These are phyloP conservation scores for Anacardium occidentale DNA, from an alignment of 345 rosid species.

Conservation along the genomic window DNA sequence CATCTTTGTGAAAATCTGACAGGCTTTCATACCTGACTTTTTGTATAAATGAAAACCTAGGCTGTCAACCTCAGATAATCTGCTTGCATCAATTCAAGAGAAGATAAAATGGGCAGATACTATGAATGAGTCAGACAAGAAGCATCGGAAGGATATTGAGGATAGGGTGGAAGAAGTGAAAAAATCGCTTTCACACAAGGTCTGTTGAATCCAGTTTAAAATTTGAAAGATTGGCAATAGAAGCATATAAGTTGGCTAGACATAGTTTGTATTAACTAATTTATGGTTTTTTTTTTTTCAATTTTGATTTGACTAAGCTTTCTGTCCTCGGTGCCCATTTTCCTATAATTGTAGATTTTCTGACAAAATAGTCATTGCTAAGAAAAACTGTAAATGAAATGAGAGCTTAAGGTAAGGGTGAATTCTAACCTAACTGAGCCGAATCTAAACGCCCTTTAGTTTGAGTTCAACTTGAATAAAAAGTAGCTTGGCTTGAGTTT, in stretches of 20 bases:
- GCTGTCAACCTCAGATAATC: constrained; percentile 82
- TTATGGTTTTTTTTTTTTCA: neutral
- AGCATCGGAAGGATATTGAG: constrained; percentile 76
- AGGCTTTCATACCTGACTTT: neutral
- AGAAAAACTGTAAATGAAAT: too few relatives aligned
- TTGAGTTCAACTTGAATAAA: too few relatives aligned
- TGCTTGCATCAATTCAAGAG: constrained; percentile 86
- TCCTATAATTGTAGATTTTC: neutral
- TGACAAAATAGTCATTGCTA: neutral
- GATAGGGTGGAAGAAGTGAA: constrained; percentile 80
- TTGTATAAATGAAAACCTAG: constrained; percentile 37
- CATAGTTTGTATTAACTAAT: neutral
- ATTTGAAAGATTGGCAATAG: constrained; percentile 1
- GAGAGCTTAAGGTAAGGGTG: too few relatives aligned
- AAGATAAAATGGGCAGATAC: constrained; percentile 98
- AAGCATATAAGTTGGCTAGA: neutral
- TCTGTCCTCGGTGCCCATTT: too few relatives aligned
- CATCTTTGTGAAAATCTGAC: constrained; percentile 3
- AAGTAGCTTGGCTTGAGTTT: too few relatives aligned
- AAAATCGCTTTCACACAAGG: constrained; percentile 85
- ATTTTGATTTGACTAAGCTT: neutral
- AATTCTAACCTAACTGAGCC: too few relatives aligned
- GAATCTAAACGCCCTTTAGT: too few relatives aligned
- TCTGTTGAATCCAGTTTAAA: constrained; percentile 57
- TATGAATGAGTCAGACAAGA: constrained; percentile 87